Evolutionary conservation across 176 grass and related monocot species (phyloP).

Genomic region (Phragmites australis): DNA sequence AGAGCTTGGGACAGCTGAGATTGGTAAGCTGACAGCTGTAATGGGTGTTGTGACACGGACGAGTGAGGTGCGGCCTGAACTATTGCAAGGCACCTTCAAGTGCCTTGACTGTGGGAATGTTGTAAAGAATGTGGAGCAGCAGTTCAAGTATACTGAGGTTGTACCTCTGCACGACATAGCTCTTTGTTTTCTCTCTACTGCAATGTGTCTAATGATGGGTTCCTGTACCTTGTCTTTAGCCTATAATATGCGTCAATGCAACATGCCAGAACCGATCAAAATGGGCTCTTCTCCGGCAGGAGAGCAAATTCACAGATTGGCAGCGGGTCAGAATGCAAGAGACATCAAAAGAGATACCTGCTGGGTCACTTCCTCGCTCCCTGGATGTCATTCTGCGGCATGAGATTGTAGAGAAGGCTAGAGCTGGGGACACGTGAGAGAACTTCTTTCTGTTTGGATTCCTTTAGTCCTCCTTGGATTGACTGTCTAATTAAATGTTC

Average conservation of each 20-base stretch:
- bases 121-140: conserved; percentile 94
- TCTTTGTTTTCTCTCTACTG: background rate
- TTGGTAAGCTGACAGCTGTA: conserved; percentile 89
- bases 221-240: conserved; percentile 51
- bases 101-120: conserved; percentile 84
- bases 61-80: conserved; percentile 91
- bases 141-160: conserved; percentile 99
- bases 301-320: conserved; percentile 99
- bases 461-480: conserved; percentile 8
- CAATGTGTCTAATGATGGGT: conserved; percentile 18
- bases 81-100: conserved; percentile 91
- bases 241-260: conserved; percentile 88
- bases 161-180: conserved; percentile 5
- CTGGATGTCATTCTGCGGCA: conserved; percentile 89
- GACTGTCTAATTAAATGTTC: background rate
- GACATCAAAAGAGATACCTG: conserved; percentile 95
- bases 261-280: conserved; percentile 81
- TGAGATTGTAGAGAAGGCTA: conserved; percentile 98
- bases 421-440: conserved; percentile 94
- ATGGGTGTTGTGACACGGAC: conserved; percentile 97
- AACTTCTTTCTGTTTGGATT: background rate
- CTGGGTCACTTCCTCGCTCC: conserved; percentile 90
- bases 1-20: conserved; percentile 83
- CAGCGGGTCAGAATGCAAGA: conserved; percentile 93
- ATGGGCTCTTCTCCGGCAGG: conserved; percentile 96